phyloP scores from a whole-genome alignment of 257 asterid species.

The Scutellaria barbata region DNA sequence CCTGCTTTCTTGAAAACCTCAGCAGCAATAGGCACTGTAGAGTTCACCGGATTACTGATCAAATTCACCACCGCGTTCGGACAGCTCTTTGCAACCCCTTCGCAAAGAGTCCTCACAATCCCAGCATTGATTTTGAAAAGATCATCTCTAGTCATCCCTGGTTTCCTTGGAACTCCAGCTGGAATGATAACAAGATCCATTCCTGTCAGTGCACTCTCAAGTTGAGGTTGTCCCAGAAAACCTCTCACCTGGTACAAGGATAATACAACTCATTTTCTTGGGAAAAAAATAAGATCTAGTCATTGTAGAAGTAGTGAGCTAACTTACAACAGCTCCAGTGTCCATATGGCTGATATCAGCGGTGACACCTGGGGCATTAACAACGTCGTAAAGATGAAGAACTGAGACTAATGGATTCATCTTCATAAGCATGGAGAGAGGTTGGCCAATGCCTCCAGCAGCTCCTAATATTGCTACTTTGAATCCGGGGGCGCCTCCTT shows the following conservation, averaged over 20 bases:
- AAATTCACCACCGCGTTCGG: constrained; percentile 81
- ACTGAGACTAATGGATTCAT: constrained; percentile 92
- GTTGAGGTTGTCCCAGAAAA: constrained; percentile 75
- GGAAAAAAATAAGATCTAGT: no score
- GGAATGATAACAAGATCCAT: constrained; percentile 89
- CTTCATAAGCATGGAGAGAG: constrained; percentile 90
- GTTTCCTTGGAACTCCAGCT: constrained; percentile 93
- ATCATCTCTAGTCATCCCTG: constrained; percentile 94
- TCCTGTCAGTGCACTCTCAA: constrained; percentile 83
- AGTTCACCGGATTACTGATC: constrained; percentile 92
- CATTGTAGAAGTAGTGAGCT: background rate
- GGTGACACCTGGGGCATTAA: constrained; percentile 92
- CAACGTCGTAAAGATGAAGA: constrained; percentile 95
- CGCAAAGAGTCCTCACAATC: constrained; percentile 78
- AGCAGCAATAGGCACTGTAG: constrained; percentile 91
- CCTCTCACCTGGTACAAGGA: constrained; percentile 66
- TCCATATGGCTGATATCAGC: constrained; percentile 99
- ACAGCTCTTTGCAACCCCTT: constrained; percentile 77
- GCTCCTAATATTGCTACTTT: constrained; percentile 95
- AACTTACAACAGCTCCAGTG: constrained; percentile 87
- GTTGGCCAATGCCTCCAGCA: constrained; percentile 97
- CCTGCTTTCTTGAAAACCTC: constrained; percentile 96
- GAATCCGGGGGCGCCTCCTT: constrained; percentile 95
- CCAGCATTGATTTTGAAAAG: constrained; percentile 92
- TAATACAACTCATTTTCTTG: constrained; percentile 10